phyloP scores from a whole-genome alignment of 2,329 filamentous ascomycete species.

The Parasarocladium wereldwijsianum region DNA sequence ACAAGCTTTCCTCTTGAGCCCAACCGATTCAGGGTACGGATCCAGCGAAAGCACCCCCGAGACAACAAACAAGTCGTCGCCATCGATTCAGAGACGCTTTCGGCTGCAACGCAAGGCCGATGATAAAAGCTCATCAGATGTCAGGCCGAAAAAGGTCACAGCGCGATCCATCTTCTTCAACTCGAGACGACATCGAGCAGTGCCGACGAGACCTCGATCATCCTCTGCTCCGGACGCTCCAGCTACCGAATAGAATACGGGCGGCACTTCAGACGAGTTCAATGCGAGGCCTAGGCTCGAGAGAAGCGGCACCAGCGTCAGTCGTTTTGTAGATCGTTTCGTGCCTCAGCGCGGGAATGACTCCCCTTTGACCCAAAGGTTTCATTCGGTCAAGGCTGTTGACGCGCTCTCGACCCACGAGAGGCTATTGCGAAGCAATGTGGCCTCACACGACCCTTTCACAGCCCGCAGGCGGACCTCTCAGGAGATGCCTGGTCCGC shows the following conservation, averaged over 20 bases:
- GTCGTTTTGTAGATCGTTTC: constrained; percentile 28
- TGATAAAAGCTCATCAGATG: too few relatives aligned
- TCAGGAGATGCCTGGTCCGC: background rate
- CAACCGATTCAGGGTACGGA: constrained; percentile 8
- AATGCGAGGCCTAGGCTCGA: background rate
- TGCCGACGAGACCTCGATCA: constrained; percentile 2
- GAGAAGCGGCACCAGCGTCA: constrained; percentile 6
- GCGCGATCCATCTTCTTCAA: too few relatives aligned
- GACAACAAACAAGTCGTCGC: too few relatives aligned
- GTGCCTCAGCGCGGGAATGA: constrained; percentile 26
- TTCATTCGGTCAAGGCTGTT: constrained; percentile 27
- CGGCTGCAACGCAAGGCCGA: too few relatives aligned
- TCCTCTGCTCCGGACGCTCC: constrained; percentile 1
- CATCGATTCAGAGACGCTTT: too few relatives aligned
- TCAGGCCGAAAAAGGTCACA: too few relatives aligned
- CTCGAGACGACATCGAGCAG: too few relatives aligned
- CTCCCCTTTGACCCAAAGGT: constrained; percentile 25
- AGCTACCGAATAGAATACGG: constrained; percentile 1
- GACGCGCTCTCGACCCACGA: constrained; percentile 28
- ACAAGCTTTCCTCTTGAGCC: constrained; percentile 1
- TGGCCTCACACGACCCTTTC: constrained; percentile 26
- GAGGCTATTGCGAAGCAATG: constrained; percentile 26
- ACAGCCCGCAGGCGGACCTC: constrained; percentile 14
- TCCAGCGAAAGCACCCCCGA: constrained; percentile 6
- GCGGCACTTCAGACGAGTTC: background rate